Conservation (phyloP, 1,284 basidiomycete species). For the Peniophora sp. region DNA sequence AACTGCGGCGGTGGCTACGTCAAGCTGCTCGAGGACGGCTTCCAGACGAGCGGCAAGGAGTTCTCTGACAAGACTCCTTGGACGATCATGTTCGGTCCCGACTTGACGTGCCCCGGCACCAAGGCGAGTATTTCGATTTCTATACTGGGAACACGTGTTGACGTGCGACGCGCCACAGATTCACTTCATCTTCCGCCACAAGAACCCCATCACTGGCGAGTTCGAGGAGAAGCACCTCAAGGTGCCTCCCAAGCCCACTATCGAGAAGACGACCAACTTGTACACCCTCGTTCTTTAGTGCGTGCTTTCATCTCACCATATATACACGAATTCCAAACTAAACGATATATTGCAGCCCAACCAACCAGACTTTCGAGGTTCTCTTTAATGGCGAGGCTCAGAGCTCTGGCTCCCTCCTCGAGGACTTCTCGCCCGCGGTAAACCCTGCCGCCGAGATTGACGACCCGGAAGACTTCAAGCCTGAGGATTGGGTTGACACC, state of each 20-base stretch:
- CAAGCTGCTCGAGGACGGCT: constrained; percentile 91
- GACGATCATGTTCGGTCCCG: constrained; percentile 94
- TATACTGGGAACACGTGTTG: constrained; percentile 5
- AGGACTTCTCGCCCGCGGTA: constrained; percentile 93
- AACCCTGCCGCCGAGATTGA: constrained; percentile 93
- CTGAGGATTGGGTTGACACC: constrained; percentile 88
- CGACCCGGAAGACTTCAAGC: constrained; percentile 89
- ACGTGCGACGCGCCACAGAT: constrained; percentile 38
- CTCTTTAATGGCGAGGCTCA: constrained; percentile 84
- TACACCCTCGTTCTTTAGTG: constrained; percentile 91
- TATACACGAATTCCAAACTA: not conserved
- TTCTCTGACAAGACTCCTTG: constrained; percentile 97
- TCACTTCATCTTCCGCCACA: constrained; percentile 98
- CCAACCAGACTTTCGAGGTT: constrained; percentile 88
- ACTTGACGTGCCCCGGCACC: constrained; percentile 80
- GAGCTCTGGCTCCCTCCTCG: constrained; percentile 79
- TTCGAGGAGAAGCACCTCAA: constrained; percentile 96
- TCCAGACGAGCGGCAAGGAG: constrained; percentile 87
- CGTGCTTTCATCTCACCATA: constrained; percentile 22
- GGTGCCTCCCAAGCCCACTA: constrained; percentile 74
- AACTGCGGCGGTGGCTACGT: constrained; percentile 99
- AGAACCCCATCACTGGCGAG: constrained; percentile 86
- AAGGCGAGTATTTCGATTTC: constrained; percentile 41
- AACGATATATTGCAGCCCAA: constrained; percentile 48
- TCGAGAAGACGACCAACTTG: constrained; percentile 84